phyloP scores from a whole-genome alignment of 345 rosid species.

The Tarenaya hassleriana region DNA sequence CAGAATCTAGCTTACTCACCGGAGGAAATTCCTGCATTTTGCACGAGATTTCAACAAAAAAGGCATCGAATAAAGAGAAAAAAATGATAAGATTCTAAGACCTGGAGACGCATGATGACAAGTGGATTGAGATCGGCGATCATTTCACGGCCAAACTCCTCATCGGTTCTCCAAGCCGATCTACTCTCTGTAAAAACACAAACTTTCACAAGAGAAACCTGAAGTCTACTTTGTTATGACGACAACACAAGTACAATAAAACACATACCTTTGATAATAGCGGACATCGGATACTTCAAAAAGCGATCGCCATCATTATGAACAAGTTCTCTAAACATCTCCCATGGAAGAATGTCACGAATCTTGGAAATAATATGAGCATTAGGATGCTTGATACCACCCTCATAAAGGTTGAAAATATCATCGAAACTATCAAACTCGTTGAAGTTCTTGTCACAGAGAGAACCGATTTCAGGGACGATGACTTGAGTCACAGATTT shows the following conservation, averaged over 20 bases:
- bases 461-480: slow-evolving; percentile 54
- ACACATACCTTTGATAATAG: slow-evolving; percentile 77
- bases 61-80: not conserved
- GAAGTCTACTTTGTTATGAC: too few species aligned
- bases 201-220: too few species aligned
- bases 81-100: not conserved
- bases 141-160: slow-evolving; percentile 78
- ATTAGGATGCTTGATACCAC: slow-evolving; percentile 43
- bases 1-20: slow-evolving; percentile 50
- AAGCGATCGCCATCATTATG: slow-evolving; percentile 70
- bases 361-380: slow-evolving; percentile 32
- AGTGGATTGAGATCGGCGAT: slow-evolving; percentile 79
- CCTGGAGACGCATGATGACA: slow-evolving; percentile 42
- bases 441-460: slow-evolving; percentile 65
- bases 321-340: slow-evolving; percentile 73
- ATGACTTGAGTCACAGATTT: slow-evolving; percentile 64
- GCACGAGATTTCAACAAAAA: not conserved
- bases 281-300: slow-evolving; percentile 73
- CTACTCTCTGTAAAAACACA: slow-evolving; percentile 25
- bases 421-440: slow-evolving; percentile 79
- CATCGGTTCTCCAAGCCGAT: slow-evolving; percentile 69
- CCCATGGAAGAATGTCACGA: slow-evolving; percentile 71
- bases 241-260: too few species aligned
- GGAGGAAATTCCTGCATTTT: slow-evolving; percentile 71
- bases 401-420: slow-evolving; percentile 60